These are phyloP conservation scores for Mucor racemosus DNA, from an alignment of 371 early-diverging fungal species.

Conservation along the genomic window DNA sequence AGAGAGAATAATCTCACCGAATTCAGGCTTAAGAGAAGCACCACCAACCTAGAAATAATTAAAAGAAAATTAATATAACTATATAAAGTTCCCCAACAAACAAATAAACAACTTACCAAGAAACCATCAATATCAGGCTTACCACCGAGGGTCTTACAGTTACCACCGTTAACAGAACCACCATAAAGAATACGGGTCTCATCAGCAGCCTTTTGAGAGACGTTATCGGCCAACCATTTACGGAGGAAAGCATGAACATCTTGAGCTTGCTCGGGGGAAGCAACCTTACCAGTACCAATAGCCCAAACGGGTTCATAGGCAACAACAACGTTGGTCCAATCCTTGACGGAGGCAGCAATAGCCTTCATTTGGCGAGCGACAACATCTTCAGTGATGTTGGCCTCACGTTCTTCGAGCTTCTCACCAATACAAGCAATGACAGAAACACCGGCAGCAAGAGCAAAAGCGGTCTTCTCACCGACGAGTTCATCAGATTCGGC, in stretches of 20 bases:
- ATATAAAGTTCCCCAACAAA: slow-evolving; percentile 1
- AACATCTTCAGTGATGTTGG: slow-evolving; percentile 84
- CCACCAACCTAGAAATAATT: slow-evolving; percentile 78
- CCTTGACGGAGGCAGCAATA: slow-evolving; percentile 69
- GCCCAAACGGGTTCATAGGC: slow-evolving; percentile 99
- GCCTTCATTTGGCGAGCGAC: slow-evolving; percentile 91
- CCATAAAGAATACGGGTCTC: slow-evolving; percentile 97
- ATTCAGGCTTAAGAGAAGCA: slow-evolving; percentile 94
- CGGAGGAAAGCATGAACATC: slow-evolving; percentile 94
- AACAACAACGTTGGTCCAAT: slow-evolving; percentile 94
- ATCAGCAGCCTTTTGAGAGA: slow-evolving; percentile 83
- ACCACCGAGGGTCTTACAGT: slow-evolving; percentile 61
- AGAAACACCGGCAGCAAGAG: slow-evolving; percentile 86
- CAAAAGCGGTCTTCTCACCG: slow-evolving; percentile 89
- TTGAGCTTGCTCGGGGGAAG: slow-evolving; percentile 96
- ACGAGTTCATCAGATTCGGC: slow-evolving; percentile 89
- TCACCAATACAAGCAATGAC: slow-evolving; percentile 99
- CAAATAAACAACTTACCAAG: slow-evolving; percentile 62
- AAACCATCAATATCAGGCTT: slow-evolving; percentile 97
- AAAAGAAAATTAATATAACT: background rate
- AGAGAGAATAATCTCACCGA: slow-evolving; percentile 73
- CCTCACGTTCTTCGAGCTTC: slow-evolving; percentile 92
- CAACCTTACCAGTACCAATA: slow-evolving; percentile 98
- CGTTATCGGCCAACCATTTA: slow-evolving; percentile 82
- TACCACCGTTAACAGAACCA: slow-evolving; percentile 85